Base-by-base conservation (phyloP, 164 flowering plant species). In the Macadamia integrifolia region DNA sequence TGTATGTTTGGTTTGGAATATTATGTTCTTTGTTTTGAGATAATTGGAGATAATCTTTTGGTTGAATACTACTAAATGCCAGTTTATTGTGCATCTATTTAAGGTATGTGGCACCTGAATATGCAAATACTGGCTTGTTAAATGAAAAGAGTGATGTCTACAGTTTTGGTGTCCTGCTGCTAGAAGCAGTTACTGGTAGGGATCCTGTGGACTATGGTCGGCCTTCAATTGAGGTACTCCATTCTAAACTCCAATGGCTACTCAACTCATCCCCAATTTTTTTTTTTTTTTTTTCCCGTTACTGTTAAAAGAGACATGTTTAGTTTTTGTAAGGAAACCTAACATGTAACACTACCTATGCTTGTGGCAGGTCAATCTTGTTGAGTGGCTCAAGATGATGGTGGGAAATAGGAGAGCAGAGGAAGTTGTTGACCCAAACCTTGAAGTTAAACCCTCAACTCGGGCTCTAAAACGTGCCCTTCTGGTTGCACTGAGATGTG, bases 21-120 rank as follows among this genome's bases (percentile, higher is more conserved):
- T 17, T 60, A 1, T 60, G 6, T 60, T 29, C 31, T 29, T n/a
- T 60, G 13, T 60, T 31, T 12, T 29, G 3, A 32, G 3, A 11
- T 18, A 44, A 9, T 60, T 60, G 32, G 7, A 13, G 23, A 60
- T 32, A 2, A 13, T 13, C 31, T 40, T 5, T 61, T 61, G 18
- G 32, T 65, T 76, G 42, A n/a, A 28, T 66, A 52, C 67, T 61
- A 31, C 67, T 61, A 31, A 8, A 44, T n/a, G 9, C 15, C 32
- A 49, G 14, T 6, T 1, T 62, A 11, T 66, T 49, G 59, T 62
- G 14, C 57, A 57, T 65, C 58, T 53, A 56, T 71, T 74, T 74
- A 81, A 88, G 93, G 49, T 88, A 88, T 74, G 93, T 88, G 65
- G 93, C 93, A 55, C 93, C 93, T 29, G 93, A 88, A 78, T 88